Evolutionary conservation across 768 basidiomycete species (phyloP), one percentile per base, ranked within the genome.

Genomic region (Russula foetens): DNA sequence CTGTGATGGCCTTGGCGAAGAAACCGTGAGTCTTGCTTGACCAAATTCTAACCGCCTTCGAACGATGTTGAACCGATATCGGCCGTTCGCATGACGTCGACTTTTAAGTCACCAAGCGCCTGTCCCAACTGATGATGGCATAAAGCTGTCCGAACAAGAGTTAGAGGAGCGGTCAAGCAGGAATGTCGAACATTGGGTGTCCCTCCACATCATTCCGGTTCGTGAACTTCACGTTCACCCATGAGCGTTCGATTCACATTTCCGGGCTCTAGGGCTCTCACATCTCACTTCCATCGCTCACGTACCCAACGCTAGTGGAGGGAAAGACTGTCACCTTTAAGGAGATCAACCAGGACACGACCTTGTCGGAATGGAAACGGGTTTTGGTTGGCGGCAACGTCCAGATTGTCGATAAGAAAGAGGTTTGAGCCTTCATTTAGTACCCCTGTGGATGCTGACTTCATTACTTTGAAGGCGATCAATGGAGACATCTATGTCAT

Each of bases 181-280:
- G 65, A 90, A 92, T 66, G 87, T 95, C 14, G 80, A 85, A 66
- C 78, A 77, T 53, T 96, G 92, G 89, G 79, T 95, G 0, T 82
- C 84, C 1, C 86, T 86, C 2, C 93, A 94, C 68, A 84, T 95
- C 60, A 81, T 96, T 55, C 88, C 91, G 6, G 92, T 93, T 69
- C 63, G 79, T 71, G 9, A 29, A n/a, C 24, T 64, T 31, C 5
- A 12, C 21, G 24, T 48, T 39, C 38, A 28, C 19, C 4, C 39
- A 48, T 19, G 39, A 31, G 15, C 33, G 33, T 21, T 35, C 38
- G 35, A 53, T 48, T n/a, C 45, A 53, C 14, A 1, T 6, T 21
- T 44, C 15, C 47, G 62, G 11, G 11, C 53, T 52, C 6, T 60
- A 83, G 81, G 68, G 79, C 69, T 80, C 74, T 15, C 81, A 77